Evolutionary conservation across 1,139 yeast genomes (phyloP).

Genomic region (Candida sp.): DNA sequence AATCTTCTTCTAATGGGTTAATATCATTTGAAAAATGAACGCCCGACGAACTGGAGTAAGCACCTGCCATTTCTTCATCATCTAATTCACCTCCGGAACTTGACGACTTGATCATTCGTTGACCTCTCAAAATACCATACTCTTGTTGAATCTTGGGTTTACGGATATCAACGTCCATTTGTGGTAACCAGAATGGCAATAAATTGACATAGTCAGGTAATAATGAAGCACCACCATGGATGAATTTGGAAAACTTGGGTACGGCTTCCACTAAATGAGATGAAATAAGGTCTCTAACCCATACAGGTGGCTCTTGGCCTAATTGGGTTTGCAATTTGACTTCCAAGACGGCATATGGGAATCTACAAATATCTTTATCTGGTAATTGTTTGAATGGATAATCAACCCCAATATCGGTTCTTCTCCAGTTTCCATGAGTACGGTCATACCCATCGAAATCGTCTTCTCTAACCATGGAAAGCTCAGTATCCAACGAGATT

Average conservation of each 20-base stretch:
- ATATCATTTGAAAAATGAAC: slow-evolving; percentile 47
- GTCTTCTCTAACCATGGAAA: slow-evolving; percentile 95
- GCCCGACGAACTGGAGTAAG: slow-evolving; percentile 32
- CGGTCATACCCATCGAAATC: slow-evolving; percentile 91
- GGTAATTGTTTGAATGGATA: slow-evolving; percentile 89
- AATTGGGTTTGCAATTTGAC: slow-evolving; percentile 95
- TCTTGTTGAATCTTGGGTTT: slow-evolving; percentile 74
- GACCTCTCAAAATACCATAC: slow-evolving; percentile 51
- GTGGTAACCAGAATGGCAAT: slow-evolving; percentile 98
- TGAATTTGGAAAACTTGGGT: slow-evolving; percentile 95
- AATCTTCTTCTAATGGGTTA: slow-evolving; percentile 48
- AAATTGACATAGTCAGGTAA: slow-evolving; percentile 78
- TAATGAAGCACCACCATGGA: slow-evolving; percentile 91
- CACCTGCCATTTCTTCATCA: slow-evolving; percentile 43
- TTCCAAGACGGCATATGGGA: slow-evolving; percentile 96
- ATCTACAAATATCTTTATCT: slow-evolving; percentile 81
- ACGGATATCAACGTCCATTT: slow-evolving; percentile 93
- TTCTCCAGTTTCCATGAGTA: slow-evolving; percentile 93
- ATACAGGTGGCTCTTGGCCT: slow-evolving; percentile 98
- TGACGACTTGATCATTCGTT: slow-evolving; percentile 25
- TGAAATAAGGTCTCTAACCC: slow-evolving; percentile 91
- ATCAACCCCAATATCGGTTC: slow-evolving; percentile 97
- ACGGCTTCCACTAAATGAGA: slow-evolving; percentile 97
- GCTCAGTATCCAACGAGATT: slow-evolving; percentile 93
- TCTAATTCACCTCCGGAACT: slow-evolving; percentile 50